Percentiles rank a stretch among this genome's conserved stretches.
phyloP scores from a whole-genome alignment of 306 rosid genomes.

The Vicia villosa region DNA sequence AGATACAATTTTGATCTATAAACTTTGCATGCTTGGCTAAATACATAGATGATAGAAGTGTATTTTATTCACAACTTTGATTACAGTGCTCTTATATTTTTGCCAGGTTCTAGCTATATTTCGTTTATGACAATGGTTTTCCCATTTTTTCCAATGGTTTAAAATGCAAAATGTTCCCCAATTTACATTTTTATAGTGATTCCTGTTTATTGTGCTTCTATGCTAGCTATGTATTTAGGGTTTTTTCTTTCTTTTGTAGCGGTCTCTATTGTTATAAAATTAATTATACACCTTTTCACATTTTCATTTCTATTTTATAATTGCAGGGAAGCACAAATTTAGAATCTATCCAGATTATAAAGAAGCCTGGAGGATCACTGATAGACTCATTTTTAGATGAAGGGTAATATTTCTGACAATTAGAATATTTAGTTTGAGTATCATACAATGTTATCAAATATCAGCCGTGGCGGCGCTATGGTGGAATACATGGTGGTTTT shows the following conservation, averaged over 20 bases:
- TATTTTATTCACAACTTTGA: not conserved
- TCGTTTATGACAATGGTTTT: not conserved
- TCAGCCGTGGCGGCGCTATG: too few species aligned
- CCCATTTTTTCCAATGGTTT: not conserved
- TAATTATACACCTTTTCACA: conserved; percentile 6
- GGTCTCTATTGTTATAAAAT: not conserved
- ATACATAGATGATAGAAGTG: not conserved
- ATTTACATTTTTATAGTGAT: conserved; percentile 10
- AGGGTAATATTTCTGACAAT: conserved; percentile 55
- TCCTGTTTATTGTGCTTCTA: not conserved
- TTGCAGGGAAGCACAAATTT: conserved; percentile 98
- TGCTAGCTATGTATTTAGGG: not conserved
- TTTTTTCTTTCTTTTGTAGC: not conserved
- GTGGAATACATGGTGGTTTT: too few species aligned
- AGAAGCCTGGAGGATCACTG: conserved; percentile 96
- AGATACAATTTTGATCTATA: conserved; percentile 19
- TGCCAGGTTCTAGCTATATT: not conserved
- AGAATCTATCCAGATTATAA: conserved; percentile 90
- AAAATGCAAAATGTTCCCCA: not conserved
- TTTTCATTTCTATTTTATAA: conserved; percentile 33
- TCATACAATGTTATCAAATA: not conserved
- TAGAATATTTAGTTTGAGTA: not conserved
- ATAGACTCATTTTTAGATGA: conserved; percentile 94
- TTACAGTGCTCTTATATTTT: not conserved
- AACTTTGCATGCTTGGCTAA: conserved; percentile 1